Percentiles rank a stretch among this genome's conserved stretches.
Evolutionary conservation across 1,284 basidiomycete species (phyloP).

Genomic region (Cryptococcus sp.): DNA sequence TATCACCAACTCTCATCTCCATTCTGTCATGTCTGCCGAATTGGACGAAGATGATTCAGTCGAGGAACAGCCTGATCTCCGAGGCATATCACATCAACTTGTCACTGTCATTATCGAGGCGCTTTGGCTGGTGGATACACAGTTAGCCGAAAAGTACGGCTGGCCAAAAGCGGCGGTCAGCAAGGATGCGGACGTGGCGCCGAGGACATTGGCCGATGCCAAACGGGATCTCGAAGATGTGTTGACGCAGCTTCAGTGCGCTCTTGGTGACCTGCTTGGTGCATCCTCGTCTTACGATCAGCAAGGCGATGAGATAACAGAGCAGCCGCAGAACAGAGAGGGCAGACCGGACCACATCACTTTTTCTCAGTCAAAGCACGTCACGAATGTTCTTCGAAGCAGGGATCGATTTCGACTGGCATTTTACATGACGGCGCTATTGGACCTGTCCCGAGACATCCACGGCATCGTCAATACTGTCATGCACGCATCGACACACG

Average conservation of each 20-base stretch:
- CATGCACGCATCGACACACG: conserved; percentile 7
- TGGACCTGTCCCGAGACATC: conserved; percentile 45
- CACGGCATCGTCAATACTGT: conserved; percentile 21
- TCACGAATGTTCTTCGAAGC: conserved; percentile 24
- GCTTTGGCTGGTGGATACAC: conserved; percentile 6
- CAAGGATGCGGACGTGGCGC: neutral
- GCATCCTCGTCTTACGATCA: neutral
- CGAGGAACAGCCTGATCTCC: conserved; percentile 9
- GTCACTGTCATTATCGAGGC: conserved; percentile 15
- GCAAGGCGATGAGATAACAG: neutral
- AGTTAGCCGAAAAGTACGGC: conserved; percentile 10
- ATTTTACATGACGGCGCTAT: conserved; percentile 48
- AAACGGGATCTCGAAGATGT: conserved; percentile 13
- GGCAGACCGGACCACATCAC: neutral
- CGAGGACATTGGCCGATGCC: conserved; percentile 5
- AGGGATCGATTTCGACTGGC: conserved; percentile 47
- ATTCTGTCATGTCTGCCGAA: neutral
- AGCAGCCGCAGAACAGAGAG: neutral
- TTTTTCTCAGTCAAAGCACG: conserved; percentile 4
- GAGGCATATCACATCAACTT: conserved; percentile 13
- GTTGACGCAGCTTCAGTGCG: conserved; percentile 7
- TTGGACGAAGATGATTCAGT: neutral
- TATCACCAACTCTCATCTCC: neutral
- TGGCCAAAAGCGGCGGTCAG: conserved; percentile 1
- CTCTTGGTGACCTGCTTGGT: conserved; percentile 11